Base-by-base conservation (phyloP, 2,329 filamentous ascomycete species). In the Paecilomyces dactylethromorphus region DNA sequence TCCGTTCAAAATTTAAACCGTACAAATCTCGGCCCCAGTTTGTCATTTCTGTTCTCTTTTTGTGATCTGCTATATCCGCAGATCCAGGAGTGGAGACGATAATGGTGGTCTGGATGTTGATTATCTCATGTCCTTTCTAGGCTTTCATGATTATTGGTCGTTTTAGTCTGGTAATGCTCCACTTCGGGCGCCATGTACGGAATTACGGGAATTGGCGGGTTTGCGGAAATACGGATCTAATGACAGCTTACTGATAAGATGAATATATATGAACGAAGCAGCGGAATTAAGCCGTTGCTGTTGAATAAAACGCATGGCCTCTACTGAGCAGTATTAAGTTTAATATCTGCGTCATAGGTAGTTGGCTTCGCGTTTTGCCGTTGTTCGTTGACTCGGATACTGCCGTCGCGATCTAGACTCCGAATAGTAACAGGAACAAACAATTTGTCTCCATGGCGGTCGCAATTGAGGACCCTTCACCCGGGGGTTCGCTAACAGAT, bases 361-460 rank as follows among this genome's bases (percentile, higher is more conserved):
- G n/a, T 45, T 18, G 7, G 4, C 2, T 21, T 10, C 6, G 21
- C n/a, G 2, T 45, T 10, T 33, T 33, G 32, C 26, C 26, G 7
- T 13, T 33, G 32, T 45, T 45, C 26, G n/a, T 45, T 45, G 39
- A 18, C n/a, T 45, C 7, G n/a, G n/a, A 45, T 6, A 7, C 5
- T 8, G 13, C 6, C 15, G 21, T 21, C 15, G 21, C n/a, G 15
- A 45, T 18, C 3, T n/a, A 3, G 39, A 18, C 21, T 18, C 39
- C 15, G n/a, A 6, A 45, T 45, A 8, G 39, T n/a, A 7, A 45
- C 39, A 45, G 18, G 15, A 10, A 73, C 67, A 0, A 62, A 60
- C 1, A 63, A 58, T 31, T 74, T 68, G 0, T 60, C 72, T 39
- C 2, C 22, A 55, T 55, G 39, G 32, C 22, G 54, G 21, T 4